phyloP scores from a whole-genome alignment of 2,329 filamentous ascomycete species.

The Aspergillus neoniger region DNA sequence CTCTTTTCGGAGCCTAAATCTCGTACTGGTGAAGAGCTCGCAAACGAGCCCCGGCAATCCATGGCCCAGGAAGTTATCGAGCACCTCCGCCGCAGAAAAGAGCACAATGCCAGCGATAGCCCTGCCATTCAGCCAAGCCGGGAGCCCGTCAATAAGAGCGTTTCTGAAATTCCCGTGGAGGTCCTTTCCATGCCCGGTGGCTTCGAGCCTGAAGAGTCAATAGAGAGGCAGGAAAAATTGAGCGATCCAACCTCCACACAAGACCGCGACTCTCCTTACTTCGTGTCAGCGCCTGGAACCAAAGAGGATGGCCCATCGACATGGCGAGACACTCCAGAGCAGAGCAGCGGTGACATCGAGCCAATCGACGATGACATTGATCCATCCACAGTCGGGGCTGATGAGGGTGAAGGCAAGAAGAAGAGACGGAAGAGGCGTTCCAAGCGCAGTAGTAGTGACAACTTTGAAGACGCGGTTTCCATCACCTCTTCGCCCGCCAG shows the following conservation, averaged over 20 bases:
- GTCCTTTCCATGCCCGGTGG: constrained; percentile 36
- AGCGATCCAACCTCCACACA: background rate
- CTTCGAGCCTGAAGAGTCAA: constrained; percentile 27
- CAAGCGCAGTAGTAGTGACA: constrained; percentile 27
- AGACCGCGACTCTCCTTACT: constrained; percentile 21
- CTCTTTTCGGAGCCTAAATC: constrained; percentile 26
- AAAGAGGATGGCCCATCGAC: constrained; percentile 13
- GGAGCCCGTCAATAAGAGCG: background rate
- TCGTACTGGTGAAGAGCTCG: constrained; percentile 3
- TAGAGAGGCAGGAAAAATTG: background rate
- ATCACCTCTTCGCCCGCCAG: constrained; percentile 37
- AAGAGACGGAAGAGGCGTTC: constrained; percentile 31
- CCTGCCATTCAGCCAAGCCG: background rate
- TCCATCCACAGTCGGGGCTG: constrained; percentile 12
- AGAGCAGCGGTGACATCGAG: constrained; percentile 26
- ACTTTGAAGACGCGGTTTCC: constrained; percentile 41
- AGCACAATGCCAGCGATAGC: background rate
- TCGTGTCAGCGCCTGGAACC: constrained; percentile 22
- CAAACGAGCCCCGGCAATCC: constrained; percentile 13
- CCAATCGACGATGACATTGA: constrained; percentile 17
- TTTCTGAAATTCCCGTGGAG: constrained; percentile 25
- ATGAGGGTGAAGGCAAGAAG: constrained; percentile 28
- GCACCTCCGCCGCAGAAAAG: constrained; percentile 24
- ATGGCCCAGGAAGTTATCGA: constrained; percentile 30
- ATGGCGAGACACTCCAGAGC: constrained; percentile 24